Percentiles rank a stretch among this genome's conserved stretches.
Evolutionary conservation across 75 land plant species (phyloP).

Genomic region (Cunninghamia lanceolata): DNA sequence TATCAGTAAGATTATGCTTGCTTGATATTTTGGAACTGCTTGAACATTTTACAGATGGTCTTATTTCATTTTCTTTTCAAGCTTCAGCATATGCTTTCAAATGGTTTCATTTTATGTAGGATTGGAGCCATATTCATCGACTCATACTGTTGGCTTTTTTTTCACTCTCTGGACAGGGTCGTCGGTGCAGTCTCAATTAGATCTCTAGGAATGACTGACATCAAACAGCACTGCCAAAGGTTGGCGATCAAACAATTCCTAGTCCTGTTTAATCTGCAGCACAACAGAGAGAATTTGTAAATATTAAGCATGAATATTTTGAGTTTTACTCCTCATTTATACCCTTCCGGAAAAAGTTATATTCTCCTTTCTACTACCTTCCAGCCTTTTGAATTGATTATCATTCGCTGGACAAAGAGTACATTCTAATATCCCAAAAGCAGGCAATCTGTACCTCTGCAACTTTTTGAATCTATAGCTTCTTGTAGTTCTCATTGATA

Average conservation of each 20-base stretch:
- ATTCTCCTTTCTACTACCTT: background rate
- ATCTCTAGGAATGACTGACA: conserved; percentile 73
- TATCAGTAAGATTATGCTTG: background rate
- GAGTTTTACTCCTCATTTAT: too few species aligned
- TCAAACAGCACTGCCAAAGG: conserved; percentile 26
- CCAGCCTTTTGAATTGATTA: background rate
- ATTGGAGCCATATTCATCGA: background rate
- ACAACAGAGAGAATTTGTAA: background rate
- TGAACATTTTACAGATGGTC: background rate
- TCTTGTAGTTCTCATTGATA: background rate
- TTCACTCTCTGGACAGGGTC: conserved; percentile 1
- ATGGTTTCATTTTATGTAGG: background rate
- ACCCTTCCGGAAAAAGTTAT: background rate
- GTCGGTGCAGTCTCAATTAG: conserved; percentile 66
- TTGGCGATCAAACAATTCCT: background rate
- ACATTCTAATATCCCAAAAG: background rate
- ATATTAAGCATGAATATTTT: background rate
- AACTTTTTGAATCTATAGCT: background rate
- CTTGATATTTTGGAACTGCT: background rate
- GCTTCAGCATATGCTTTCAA: background rate
- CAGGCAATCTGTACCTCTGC: background rate
- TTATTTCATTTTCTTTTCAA: background rate
- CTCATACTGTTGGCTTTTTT: too few species aligned
- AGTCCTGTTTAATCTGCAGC: background rate
- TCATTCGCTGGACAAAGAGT: background rate